These are phyloP conservation scores for Pythium chondricola DNA, from an alignment of 352 stramenopile species.

Conservation along the genomic window DNA sequence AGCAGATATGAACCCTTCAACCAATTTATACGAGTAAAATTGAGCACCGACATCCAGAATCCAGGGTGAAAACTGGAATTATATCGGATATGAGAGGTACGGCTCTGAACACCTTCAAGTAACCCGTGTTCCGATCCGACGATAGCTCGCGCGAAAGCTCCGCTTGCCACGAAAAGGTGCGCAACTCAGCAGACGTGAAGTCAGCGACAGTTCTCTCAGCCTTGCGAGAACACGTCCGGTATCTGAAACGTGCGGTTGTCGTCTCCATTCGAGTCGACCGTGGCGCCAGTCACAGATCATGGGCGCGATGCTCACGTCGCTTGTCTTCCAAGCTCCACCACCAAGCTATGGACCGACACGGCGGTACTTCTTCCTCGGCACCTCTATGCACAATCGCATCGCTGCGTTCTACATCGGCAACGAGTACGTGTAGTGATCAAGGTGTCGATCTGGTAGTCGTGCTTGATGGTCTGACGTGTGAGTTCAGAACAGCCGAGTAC, in stretches of 20 bases:
- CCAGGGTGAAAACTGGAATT: not conserved
- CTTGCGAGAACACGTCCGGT: too few species aligned
- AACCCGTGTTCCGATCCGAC: slow-evolving; percentile 6
- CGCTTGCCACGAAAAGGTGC: too few species aligned
- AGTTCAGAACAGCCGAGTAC: slow-evolving; percentile 87
- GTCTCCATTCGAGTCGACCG: too few species aligned
- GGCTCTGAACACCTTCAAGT: slow-evolving; percentile 13
- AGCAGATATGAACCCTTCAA: too few species aligned
- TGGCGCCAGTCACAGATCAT: too few species aligned
- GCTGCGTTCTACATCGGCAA: slow-evolving; percentile 94
- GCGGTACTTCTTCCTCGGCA: slow-evolving; percentile 93
- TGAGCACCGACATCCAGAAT: too few species aligned
- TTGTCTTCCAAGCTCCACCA: slow-evolving; percentile 87
- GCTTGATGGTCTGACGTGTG: too few species aligned
- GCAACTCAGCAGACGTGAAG: too few species aligned
- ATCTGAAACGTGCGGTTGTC: too few species aligned
- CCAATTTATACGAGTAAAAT: slow-evolving; percentile 2
- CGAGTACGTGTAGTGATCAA: slow-evolving; percentile 61
- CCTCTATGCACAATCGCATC: slow-evolving; percentile 83
- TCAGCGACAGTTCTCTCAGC: too few species aligned
- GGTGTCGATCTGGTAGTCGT: too few species aligned
- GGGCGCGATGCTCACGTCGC: slow-evolving; percentile 69
- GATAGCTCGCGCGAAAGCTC: too few species aligned
- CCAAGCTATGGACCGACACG: slow-evolving; percentile 70
- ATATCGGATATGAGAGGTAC: slow-evolving; percentile 9